Evolutionary conservation across 2,329 filamentous ascomycete genomes (phyloP), one percentile per base, ranked within the genome.

Genomic region (Neonectria magnoliae): DNA sequence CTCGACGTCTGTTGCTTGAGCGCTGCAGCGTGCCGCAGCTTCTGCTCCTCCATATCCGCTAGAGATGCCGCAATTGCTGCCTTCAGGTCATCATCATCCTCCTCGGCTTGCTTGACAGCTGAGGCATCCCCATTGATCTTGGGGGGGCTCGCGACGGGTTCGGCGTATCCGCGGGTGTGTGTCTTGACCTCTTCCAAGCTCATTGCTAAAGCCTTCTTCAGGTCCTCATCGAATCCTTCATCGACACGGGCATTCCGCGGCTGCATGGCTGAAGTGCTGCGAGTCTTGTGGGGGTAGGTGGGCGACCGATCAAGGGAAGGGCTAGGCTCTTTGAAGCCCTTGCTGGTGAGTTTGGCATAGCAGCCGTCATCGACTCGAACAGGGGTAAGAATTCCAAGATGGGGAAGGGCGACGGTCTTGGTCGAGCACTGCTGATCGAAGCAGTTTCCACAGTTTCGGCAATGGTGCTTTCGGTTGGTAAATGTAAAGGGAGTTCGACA

Each of bases 391-490:
- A 99, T 98, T 66, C 96, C 96, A 14, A 99, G 87, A 77, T 98
- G 96, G 14, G 96, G 95, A 16, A 99, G 83, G 5, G 96, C 91
- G 44, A 97, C 86, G 22, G 87, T 89, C 82, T 98, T 98, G 82
- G 89, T 91, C 14, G 95, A 98, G 77, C 96, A 99, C 73, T 96
- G 91, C 69, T 95, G 93, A 76, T 97, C 97, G 78, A 99, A 99
- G 74, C 97, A 96, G 79, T 96, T 97, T 56, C 96, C 96, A 76
- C 96, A 99, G 79, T 99, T 99, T 70, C 96, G 90, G 76, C 96
- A 99, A 79, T 99, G 96, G 77, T 99, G 96, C 78, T 98, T 99
- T 75, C 96, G 91, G 79, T 99, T 99, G 60, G 95, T 99, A 76
- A 99, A 98, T 52, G 93, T 98, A 75, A 99, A 99, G 18, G 93